Evolutionary conservation across 169 alveolate species (phyloP).

Genomic region (Plasmodium knowlesi): DNA sequence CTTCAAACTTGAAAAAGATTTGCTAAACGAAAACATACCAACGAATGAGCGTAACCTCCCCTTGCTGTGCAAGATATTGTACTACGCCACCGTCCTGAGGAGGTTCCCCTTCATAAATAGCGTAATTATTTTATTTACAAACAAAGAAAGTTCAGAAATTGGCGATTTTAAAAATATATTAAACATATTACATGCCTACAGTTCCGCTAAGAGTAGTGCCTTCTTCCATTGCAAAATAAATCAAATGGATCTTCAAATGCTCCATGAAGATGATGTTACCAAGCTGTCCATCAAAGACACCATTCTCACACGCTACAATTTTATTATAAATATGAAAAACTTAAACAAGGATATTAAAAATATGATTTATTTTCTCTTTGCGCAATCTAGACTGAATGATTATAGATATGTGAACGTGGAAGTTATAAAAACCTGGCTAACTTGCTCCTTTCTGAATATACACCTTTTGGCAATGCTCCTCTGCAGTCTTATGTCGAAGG

Average conservation of each 20-base stretch:
- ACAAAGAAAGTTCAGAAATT: conserved; percentile 5
- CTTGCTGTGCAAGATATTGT: conserved; percentile 44
- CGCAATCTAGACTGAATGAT: conserved; percentile 43
- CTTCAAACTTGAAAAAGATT: conserved; percentile 30
- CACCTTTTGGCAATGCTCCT: conserved; percentile 41
- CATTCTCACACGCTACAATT: conserved; percentile 15
- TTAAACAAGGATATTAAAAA: conserved; percentile 18
- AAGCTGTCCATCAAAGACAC: background rate
- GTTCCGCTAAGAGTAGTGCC: conserved; percentile 9
- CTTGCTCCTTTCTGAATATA: conserved; percentile 63
- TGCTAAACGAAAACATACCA: conserved; percentile 31
- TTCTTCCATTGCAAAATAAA: background rate
- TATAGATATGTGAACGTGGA: conserved; percentile 44
- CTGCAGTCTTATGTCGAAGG: conserved; percentile 27
- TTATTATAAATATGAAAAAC: conserved; percentile 19
- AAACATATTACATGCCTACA: conserved; percentile 53
- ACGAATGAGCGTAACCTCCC: conserved; percentile 16
- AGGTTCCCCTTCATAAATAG: conserved; percentile 40
- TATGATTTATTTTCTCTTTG: conserved; percentile 48
- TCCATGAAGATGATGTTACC: background rate
- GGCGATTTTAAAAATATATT: conserved; percentile 48
- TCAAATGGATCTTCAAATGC: conserved; percentile 4
- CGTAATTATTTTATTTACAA: conserved; percentile 40
- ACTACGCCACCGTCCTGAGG: conserved; percentile 36
- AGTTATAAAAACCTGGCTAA: background rate